A percentile compares a stretch with the other conserved stretches of the same genome.
These are phyloP conservation scores for Spathaspora sp. DNA, from an alignment of 1,139 yeast genomes.

Conservation along the genomic window DNA sequence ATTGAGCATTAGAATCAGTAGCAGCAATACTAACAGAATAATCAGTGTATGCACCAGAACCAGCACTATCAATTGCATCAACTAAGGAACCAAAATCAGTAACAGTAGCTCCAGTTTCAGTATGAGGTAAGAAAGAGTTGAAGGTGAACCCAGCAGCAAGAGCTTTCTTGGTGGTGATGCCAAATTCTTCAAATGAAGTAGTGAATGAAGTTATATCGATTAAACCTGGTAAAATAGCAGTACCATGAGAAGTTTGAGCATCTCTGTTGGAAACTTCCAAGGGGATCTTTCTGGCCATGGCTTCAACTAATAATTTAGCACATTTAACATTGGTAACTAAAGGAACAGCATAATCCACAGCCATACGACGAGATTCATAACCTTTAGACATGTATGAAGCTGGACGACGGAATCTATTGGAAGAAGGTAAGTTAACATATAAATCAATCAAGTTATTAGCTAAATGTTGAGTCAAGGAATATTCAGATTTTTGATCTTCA, in stretches of 20 bases:
- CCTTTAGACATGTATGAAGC: conserved; percentile 98
- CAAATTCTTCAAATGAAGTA: conserved; percentile 66
- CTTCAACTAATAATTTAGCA: conserved; percentile 94
- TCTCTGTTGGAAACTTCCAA: conserved; percentile 77
- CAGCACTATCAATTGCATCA: conserved; percentile 59
- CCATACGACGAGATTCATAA: conserved; percentile 98
- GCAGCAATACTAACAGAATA: conserved; percentile 85
- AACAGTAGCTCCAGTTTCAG: conserved; percentile 55
- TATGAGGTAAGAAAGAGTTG: conserved; percentile 75
- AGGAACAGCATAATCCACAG: conserved; percentile 97
- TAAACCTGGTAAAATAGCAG: conserved; percentile 82
- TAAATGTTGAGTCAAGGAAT: conserved; percentile 92
- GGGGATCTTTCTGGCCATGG: conserved; percentile 68
- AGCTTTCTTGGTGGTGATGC: conserved; percentile 66
- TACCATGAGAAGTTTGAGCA: conserved; percentile 87
- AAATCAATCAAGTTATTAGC: conserved; percentile 95
- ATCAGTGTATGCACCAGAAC: conserved; percentile 72
- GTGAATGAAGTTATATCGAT: conserved; percentile 79
- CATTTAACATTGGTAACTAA: conserved; percentile 96
- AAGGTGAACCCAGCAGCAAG: conserved; percentile 88
- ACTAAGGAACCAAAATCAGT: conserved; percentile 64
- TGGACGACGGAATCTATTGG: conserved; percentile 98
- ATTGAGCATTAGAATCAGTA: conserved; percentile 63
- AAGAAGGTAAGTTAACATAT: conserved; percentile 94
- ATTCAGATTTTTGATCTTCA: conserved; percentile 85